phyloP scores from a whole-genome alignment of 1,284 basidiomycete genomes.

The Leccinum solheimii region DNA sequence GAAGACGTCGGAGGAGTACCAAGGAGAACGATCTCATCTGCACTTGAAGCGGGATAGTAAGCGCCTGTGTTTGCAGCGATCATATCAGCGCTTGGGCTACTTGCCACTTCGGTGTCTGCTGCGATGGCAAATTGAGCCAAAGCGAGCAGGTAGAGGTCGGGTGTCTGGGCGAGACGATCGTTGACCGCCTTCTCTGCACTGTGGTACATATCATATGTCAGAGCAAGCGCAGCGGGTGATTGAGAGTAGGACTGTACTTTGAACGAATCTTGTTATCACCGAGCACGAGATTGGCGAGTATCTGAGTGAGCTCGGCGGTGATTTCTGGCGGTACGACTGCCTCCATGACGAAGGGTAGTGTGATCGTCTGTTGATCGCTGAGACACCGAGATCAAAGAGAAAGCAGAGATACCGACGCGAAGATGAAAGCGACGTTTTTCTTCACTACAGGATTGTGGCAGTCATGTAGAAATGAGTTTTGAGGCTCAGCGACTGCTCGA shows the following conservation, averaged over 20 bases:
- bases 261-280: conserved; percentile 77
- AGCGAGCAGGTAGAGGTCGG: conserved; percentile 74
- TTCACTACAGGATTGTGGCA: not conserved
- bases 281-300: conserved; percentile 76
- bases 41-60: conserved; percentile 17
- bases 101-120: conserved; percentile 72
- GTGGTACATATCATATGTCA: conserved; percentile 7
- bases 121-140: conserved; percentile 71
- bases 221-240: not conserved
- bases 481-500: not conserved
- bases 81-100: conserved; percentile 26
- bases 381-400: not conserved
- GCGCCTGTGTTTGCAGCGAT: conserved; percentile 3
- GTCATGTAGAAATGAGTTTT: not conserved
- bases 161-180: conserved; percentile 70
- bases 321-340: conserved; percentile 60
- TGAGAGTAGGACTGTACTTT: conserved; percentile 35
- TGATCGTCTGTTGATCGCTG: conserved; percentile 3
- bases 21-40: conserved; percentile 83
- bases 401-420: not conserved
- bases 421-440: not conserved
- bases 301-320: conserved; percentile 71
- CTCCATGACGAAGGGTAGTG: conserved; percentile 38
- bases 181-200: conserved; percentile 80
- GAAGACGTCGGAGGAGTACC: conserved; percentile 70